Evolutionary conservation across 2,329 filamentous ascomycete species (phyloP).

Genomic region (Monilinia fructicola): DNA sequence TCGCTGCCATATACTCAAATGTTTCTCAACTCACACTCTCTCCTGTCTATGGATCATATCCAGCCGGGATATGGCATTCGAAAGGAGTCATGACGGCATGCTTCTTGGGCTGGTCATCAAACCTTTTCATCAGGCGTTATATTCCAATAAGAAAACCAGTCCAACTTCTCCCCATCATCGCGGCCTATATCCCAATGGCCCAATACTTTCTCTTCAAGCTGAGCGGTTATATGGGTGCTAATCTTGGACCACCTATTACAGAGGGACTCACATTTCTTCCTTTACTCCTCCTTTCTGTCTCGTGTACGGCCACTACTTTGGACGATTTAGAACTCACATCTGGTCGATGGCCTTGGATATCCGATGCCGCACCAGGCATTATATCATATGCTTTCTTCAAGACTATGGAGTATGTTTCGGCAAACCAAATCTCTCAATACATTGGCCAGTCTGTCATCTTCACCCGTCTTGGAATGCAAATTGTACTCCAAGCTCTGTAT

Average conservation of each 20-base stretch:
- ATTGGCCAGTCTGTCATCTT: slow-evolving; percentile 64
- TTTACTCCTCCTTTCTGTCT: slow-evolving; percentile 61
- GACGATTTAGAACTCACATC: slow-evolving; percentile 58
- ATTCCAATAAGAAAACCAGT: slow-evolving; percentile 50
- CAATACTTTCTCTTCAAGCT: slow-evolving; percentile 70
- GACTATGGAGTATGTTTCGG: slow-evolving; percentile 41
- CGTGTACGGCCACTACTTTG: slow-evolving; percentile 62
- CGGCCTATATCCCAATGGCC: slow-evolving; percentile 69
- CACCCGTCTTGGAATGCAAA: slow-evolving; percentile 70
- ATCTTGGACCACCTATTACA: slow-evolving; percentile 72
- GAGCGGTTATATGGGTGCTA: slow-evolving; percentile 65
- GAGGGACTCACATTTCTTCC: slow-evolving; percentile 73
- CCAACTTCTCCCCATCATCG: slow-evolving; percentile 67
- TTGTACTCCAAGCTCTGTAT: slow-evolving; percentile 65
- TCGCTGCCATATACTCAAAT: slow-evolving; percentile 65
- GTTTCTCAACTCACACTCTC: slow-evolving; percentile 75
- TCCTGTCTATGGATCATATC: slow-evolving; percentile 85
- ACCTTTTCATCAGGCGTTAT: slow-evolving; percentile 53
- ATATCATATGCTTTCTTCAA: slow-evolving; percentile 66
- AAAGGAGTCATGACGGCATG: slow-evolving; percentile 64
- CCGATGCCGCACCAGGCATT: slow-evolving; percentile 64
- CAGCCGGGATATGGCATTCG: slow-evolving; percentile 70
- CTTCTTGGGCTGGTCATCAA: slow-evolving; percentile 70
- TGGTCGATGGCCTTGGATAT: slow-evolving; percentile 54
- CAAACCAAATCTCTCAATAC: slow-evolving; percentile 46